Conservation (phyloP, 805 yeast species). For the Starmerella floris region DNA sequence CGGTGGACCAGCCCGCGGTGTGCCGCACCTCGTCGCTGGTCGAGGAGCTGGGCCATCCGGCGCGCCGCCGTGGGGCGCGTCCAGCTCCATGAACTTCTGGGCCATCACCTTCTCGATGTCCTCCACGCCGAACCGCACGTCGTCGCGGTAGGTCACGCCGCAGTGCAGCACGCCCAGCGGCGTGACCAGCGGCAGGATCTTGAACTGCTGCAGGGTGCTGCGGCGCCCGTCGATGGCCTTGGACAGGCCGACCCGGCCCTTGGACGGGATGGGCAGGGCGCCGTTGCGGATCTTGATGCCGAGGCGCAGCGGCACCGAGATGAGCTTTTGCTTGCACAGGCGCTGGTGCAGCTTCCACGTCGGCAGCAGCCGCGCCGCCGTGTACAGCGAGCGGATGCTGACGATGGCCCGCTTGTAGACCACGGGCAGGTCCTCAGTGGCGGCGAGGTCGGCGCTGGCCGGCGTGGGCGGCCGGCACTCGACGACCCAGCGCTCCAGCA, state of each 20-base stretch:
- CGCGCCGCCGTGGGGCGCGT: slow-evolving; percentile 26
- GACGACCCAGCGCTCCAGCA: slow-evolving; percentile 83
- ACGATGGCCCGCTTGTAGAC: slow-evolving; percentile 64
- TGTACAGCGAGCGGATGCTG: slow-evolving; percentile 59
- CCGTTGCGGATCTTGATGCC: slow-evolving; percentile 60
- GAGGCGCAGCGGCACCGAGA: slow-evolving; percentile 34
- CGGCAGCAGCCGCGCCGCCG: slow-evolving; percentile 57
- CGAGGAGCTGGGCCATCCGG: slow-evolving; percentile 96
- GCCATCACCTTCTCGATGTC: slow-evolving; percentile 55
- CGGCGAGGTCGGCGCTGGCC: not conserved
- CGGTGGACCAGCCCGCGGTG: slow-evolving; percentile 93
- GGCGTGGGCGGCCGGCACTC: slow-evolving; percentile 45
- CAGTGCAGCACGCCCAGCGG: slow-evolving; percentile 60
- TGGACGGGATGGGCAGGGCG: slow-evolving; percentile 58
- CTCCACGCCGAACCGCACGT: slow-evolving; percentile 51
- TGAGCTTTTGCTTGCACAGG: slow-evolving; percentile 31
- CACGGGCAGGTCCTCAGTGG: slow-evolving; percentile 41
- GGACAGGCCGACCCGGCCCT: slow-evolving; percentile 75
- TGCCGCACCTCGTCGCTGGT: slow-evolving; percentile 91
- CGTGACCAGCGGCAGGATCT: slow-evolving; percentile 59
- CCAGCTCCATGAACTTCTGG: slow-evolving; percentile 41
- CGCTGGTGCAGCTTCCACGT: slow-evolving; percentile 44
- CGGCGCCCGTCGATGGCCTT: slow-evolving; percentile 41
- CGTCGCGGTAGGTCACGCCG: slow-evolving; percentile 66
- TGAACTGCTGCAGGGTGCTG: slow-evolving; percentile 47